A percentile compares a stretch with the other conserved stretches of the same genome.
phyloP scores from a whole-genome alignment of 2,329 filamentous ascomycete genomes.

The Fonsecaea monophora region DNA sequence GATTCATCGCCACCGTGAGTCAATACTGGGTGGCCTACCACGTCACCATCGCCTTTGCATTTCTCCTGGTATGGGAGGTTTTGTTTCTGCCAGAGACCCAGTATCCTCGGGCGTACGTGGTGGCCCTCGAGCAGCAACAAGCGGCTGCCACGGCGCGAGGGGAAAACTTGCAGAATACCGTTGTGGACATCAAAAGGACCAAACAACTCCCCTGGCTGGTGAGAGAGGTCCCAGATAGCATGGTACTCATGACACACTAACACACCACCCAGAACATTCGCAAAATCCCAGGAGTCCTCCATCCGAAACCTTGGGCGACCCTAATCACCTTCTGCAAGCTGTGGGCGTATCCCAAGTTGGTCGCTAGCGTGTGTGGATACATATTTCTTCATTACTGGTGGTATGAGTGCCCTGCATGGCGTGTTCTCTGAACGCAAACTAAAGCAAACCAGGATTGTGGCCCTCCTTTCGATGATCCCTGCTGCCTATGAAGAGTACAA shows the following conservation, averaged over 20 bases:
- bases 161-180: not conserved
- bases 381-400: constrained; percentile 29
- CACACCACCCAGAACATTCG: constrained; percentile 15
- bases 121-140: constrained; percentile 11
- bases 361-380: constrained; percentile 19
- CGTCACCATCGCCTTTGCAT: constrained; percentile 22
- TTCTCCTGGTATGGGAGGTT: constrained; percentile 15
- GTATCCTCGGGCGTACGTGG: constrained; percentile 17
- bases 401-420: not conserved
- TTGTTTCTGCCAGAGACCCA: constrained; percentile 23
- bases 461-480: constrained; percentile 20
- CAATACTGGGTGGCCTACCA: constrained; percentile 27
- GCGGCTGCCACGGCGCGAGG: constrained; percentile 3
- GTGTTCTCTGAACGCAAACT: not conserved
- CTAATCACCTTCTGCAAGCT: constrained; percentile 19
- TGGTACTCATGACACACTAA: not conserved
- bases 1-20: constrained; percentile 13
- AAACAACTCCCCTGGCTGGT: constrained; percentile 21
- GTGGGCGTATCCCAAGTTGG: constrained; percentile 21
- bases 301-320: constrained; percentile 24
- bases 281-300: constrained; percentile 21
- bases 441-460: constrained; percentile 14
- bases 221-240: not conserved
- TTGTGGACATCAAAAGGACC: constrained; percentile 18
- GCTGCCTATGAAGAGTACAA: constrained; percentile 23